Evolutionary conservation across 305 asterid genomes (phyloP).

Genomic region (Rubia occidens): DNA sequence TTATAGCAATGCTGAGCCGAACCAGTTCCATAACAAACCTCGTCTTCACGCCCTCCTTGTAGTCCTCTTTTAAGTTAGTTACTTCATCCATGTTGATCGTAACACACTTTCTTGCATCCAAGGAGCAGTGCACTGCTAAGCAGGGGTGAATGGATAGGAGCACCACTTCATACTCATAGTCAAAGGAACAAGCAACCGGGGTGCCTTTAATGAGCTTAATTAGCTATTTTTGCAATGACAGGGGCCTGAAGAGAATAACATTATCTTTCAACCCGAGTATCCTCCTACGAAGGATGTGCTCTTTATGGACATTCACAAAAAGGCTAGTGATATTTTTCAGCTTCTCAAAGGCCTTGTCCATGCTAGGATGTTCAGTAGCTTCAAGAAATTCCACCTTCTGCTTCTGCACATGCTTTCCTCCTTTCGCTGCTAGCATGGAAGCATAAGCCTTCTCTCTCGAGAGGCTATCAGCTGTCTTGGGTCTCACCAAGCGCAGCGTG

Average conservation of each 20-base stretch:
- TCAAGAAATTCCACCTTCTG: conserved; percentile 12
- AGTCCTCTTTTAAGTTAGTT: conserved; percentile 30
- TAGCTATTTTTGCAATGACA: conserved; percentile 35
- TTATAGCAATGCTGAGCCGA: conserved; percentile 27
- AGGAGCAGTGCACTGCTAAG: conserved; percentile 19
- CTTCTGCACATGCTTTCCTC: conserved; percentile 7
- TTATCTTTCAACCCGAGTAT: conserved; percentile 56
- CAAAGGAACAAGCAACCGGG: conserved; percentile 18
- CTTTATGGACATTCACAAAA: conserved; percentile 56
- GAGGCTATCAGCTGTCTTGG: conserved; percentile 36
- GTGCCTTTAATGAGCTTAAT: conserved; percentile 27
- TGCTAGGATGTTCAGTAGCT: conserved; percentile 10
- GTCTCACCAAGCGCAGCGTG: conserved; percentile 54
- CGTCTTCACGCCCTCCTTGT: conserved; percentile 41
- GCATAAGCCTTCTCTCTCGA: conserved; percentile 24
- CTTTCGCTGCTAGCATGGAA: conserved; percentile 18
- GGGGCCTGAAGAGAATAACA: conserved; percentile 42
- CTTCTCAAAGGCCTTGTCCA: conserved; percentile 29
- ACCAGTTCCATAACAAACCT: conserved; percentile 47
- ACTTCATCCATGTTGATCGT: conserved; percentile 25
- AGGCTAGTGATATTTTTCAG: conserved; percentile 39
- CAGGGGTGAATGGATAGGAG: conserved; percentile 58
- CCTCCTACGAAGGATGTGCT: conserved; percentile 38
- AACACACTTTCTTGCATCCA: conserved; percentile 14
- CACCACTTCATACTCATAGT: conserved; percentile 35